Evolutionary conservation across 192 early-diverging fungal genomes (phyloP).

Genomic region (Umbelopsis ramanniana): DNA sequence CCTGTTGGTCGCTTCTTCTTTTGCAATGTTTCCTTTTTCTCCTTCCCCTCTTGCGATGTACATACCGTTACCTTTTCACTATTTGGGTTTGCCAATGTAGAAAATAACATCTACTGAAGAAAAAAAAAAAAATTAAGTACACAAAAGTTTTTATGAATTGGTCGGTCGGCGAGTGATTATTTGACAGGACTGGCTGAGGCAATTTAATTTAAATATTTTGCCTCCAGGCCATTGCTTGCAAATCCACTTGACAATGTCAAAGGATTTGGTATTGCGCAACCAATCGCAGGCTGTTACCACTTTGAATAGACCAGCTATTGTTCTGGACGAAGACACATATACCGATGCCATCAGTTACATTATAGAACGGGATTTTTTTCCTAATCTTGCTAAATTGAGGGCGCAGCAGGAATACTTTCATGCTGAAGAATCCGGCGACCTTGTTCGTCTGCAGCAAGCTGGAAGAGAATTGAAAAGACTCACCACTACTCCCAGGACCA

Average conservation of each 20-base stretch:
- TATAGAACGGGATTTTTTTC: slow-evolving; percentile 86
- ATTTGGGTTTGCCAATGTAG: not conserved
- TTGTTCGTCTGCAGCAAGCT: slow-evolving; percentile 32
- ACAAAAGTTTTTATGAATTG: no score
- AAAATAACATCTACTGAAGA: not conserved
- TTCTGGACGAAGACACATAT: slow-evolving; percentile 83
- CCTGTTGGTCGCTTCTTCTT: not conserved
- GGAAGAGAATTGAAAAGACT: slow-evolving; percentile 10
- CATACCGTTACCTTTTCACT: slow-evolving; percentile 3
- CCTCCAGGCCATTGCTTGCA: not conserved
- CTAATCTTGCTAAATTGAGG: slow-evolving; percentile 65
- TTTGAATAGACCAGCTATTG: slow-evolving; percentile 32
- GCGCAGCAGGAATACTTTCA: slow-evolving; percentile 60
- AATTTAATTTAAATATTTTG: no score
- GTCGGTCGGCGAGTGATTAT: no score
- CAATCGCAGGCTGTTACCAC: slow-evolving; percentile 43
- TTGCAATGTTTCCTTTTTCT: not conserved
- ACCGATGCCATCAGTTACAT: slow-evolving; percentile 73
- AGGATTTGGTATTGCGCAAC: slow-evolving; percentile 48
- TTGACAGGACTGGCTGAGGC: no score
- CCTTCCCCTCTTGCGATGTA: slow-evolving; percentile 4
- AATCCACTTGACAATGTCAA: slow-evolving; percentile 31
- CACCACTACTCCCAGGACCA: not conserved
- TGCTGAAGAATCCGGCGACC: slow-evolving; percentile 52
- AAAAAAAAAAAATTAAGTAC: not conserved